Evolutionary conservation across 176 grass and related monocot genomes (phyloP), one percentile per base, ranked within the genome.

Genomic region (Panicum miliaceum): DNA sequence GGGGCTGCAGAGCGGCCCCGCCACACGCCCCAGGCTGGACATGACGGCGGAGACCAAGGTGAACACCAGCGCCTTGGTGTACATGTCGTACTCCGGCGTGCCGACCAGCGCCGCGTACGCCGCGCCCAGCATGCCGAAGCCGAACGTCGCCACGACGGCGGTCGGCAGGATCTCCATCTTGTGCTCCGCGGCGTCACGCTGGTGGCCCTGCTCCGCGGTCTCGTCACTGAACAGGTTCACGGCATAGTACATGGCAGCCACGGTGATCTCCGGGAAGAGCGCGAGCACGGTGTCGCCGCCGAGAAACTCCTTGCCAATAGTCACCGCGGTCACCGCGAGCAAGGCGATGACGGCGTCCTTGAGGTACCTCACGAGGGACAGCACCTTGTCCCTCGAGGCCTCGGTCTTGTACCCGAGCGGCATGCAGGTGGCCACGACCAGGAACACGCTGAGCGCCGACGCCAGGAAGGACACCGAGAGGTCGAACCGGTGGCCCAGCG

Each of bases 351-450:
- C 84, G 43, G 66, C 56, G 56, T 80, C 65, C 84, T 86, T 80
- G 2, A 86, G 84, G 84, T 19, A 80, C 76, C 7, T 72, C 15
- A 86, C 67, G 16, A 80, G 8, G 67, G 84, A 79, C 76, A 86
- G 43, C 53, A 73, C 84, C 56, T 22, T 72, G 67, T 72, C 66
- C 76, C 76, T 63, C 8, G 66, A 67, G 6, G 32, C 67, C 16
- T 52, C n/a, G 0, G 15, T 64, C 56, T 54, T 63, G 67, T 64
- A 86, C 22, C 84, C 76, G 5, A 86, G 56, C n/a, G 84, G 84
- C 84, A 86, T 86, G 67, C 66, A 72, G 15, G 84, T 86, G 54
- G 76, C 76, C 56, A 86, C 84, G n/a, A 73, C 76, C 43, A 86
- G 18, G 43, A 43, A 73, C 57, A 86, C 43, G 68, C 84, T 73